Percentiles rank a stretch among this genome's conserved stretches.
These are phyloP conservation scores for Metrosideros polymorpha DNA, from an alignment of 441 rosid species.

Conservation along the genomic window DNA sequence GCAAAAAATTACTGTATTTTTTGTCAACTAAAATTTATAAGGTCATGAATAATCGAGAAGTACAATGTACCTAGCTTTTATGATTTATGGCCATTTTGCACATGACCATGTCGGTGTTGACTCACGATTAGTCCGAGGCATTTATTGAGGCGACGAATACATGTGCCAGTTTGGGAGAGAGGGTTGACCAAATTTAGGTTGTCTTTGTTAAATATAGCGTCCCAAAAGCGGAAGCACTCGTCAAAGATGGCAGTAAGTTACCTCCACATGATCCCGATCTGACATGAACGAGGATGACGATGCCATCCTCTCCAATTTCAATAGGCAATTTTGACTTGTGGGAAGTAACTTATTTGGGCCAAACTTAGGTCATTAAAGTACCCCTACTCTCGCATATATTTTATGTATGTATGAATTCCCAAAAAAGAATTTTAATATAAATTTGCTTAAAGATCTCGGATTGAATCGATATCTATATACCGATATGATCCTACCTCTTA, in stretches of 20 bases:
- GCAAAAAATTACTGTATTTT: background rate
- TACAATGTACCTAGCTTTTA: background rate
- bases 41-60: too few relatives aligned
- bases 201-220: background rate
- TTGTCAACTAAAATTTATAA: background rate
- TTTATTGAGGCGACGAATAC: background rate
- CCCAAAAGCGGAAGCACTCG: background rate
- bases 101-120: background rate
- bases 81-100: background rate
- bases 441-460: background rate
- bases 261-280: background rate
- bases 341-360: background rate
- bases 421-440: background rate
- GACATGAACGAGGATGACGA: background rate
- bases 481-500: background rate
- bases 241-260: background rate
- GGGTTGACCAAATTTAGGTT: background rate
- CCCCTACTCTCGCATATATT: background rate
- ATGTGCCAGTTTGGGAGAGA: background rate
- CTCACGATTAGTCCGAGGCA: too few relatives aligned
- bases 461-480: background rate
- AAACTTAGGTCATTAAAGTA: background rate
- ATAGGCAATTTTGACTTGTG: background rate
- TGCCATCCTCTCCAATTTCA: background rate
- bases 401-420: background rate